Evolutionary conservation across 1,284 basidiomycete species (phyloP).

Genomic region (Trametes hirsuta): DNA sequence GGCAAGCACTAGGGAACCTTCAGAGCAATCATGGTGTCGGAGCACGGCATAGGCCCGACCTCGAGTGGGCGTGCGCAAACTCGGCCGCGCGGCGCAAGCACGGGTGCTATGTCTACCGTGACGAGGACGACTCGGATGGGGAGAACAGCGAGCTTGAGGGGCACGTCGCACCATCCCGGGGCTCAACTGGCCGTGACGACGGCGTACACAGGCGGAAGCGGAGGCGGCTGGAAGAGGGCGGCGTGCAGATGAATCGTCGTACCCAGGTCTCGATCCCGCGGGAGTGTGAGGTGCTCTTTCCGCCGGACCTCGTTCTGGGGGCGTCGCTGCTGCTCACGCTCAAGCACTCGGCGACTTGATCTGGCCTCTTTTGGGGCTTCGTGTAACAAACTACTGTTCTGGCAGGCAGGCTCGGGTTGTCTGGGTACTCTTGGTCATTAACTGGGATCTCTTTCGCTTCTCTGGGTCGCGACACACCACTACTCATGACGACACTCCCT

Average conservation of each 20-base stretch:
- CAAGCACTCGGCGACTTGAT: constrained; percentile 36
- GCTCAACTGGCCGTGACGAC: background rate
- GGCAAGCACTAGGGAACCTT: constrained; percentile 1
- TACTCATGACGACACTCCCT: no score
- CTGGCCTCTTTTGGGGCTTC: background rate
- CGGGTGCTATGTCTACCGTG: constrained; percentile 22
- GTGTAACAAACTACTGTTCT: no score
- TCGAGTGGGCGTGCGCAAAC: constrained; percentile 53
- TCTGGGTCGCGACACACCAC: no score
- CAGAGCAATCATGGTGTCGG: background rate
- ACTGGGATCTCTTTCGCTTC: no score
- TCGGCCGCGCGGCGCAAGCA: constrained; percentile 40
- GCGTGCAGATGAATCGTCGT: background rate
- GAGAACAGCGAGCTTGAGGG: constrained; percentile 18
- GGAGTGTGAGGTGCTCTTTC: constrained; percentile 29
- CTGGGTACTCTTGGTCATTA: no score
- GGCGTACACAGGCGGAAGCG: background rate
- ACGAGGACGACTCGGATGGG: constrained; percentile 25
- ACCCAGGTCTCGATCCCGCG: constrained; percentile 23
- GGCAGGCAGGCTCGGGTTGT: no score
- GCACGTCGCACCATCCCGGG: constrained; percentile 1
- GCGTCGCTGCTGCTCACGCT: constrained; percentile 45
- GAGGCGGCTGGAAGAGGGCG: background rate
- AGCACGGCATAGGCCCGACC: constrained; percentile 30
- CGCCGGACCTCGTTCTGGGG: constrained; percentile 43